phyloP scores from a whole-genome alignment of 1,284 basidiomycete genomes.

The Cutaneotrichosporon curvatum region DNA sequence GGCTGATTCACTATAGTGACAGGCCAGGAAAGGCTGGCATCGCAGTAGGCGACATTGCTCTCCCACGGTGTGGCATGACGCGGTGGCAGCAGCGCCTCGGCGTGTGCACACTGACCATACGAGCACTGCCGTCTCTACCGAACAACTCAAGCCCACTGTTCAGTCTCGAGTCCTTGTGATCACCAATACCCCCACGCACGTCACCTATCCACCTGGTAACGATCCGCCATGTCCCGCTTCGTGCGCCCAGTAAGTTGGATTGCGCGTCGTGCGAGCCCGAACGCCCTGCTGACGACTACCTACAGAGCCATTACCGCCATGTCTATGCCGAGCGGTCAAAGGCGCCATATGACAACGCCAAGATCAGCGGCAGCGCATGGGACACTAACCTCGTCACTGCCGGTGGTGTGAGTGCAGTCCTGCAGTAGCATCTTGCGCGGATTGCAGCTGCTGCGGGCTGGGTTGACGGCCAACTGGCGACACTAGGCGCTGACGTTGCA shows the following conservation, averaged over 20 bases:
- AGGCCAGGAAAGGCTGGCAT: too few relatives aligned
- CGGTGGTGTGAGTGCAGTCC: constrained; percentile 57
- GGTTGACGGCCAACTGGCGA: not conserved
- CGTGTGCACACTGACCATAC: too few relatives aligned
- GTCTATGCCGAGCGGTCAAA: constrained; percentile 80
- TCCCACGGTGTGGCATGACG: too few relatives aligned
- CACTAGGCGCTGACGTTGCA: constrained; percentile 2
- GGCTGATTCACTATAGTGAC: too few relatives aligned
- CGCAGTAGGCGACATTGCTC: too few relatives aligned
- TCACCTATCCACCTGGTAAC: too few relatives aligned
- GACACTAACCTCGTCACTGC: constrained; percentile 90
- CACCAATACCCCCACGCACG: too few relatives aligned
- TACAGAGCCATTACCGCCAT: constrained; percentile 60
- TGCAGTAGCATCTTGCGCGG: too few relatives aligned
- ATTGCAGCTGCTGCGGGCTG: not conserved
- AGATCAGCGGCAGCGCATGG: constrained; percentile 83
- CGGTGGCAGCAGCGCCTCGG: too few relatives aligned
- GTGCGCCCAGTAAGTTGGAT: constrained; percentile 48
- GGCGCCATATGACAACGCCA: constrained; percentile 83
- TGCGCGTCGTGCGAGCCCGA: not conserved
- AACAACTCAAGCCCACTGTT: too few relatives aligned
- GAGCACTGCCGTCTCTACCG: too few relatives aligned
- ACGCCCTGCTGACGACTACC: not conserved
- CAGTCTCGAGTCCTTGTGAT: too few relatives aligned
- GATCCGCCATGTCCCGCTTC: constrained; percentile 52